A percentile compares a stretch with the other conserved stretches of the same genome.
phyloP scores from a whole-genome alignment of 1,284 basidiomycete genomes.

The Cryptococcus depauperatus region DNA sequence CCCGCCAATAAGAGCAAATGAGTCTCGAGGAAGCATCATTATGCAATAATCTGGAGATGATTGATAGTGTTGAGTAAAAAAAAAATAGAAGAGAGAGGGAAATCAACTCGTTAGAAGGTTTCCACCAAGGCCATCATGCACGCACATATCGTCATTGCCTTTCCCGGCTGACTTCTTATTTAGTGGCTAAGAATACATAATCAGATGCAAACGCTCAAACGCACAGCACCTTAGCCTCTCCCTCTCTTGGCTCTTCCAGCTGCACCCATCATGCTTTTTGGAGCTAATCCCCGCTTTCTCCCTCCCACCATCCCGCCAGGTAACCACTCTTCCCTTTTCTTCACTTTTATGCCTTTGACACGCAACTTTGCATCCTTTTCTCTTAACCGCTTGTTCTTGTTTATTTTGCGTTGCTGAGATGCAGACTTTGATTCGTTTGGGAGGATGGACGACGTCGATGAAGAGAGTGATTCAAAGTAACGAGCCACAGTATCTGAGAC shows the following conservation, averaged over 20 bases:
- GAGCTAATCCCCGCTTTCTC: background rate
- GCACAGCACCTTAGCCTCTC: background rate
- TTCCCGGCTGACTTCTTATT: too few species aligned
- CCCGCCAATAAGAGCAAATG: too few species aligned
- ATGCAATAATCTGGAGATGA: too few species aligned
- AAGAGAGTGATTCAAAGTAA: conserved; percentile 7
- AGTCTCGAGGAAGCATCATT: too few species aligned
- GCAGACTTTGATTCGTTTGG: background rate
- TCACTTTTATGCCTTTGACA: conserved; percentile 12
- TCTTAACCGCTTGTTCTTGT: conserved; percentile 10
- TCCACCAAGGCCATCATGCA: too few species aligned
- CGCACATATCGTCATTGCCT: too few species aligned
- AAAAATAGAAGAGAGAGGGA: too few species aligned
- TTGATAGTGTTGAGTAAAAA: too few species aligned
- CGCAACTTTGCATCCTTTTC: conserved; percentile 15
- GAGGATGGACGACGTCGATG: background rate
- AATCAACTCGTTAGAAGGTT: too few species aligned
- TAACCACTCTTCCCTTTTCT: conserved; percentile 1
- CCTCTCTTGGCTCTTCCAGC: background rate
- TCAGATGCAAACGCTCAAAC: too few species aligned
- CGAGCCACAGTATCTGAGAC: conserved; percentile 14
- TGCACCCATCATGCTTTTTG: background rate
- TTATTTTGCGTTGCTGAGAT: conserved; percentile 15
- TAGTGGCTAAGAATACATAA: too few species aligned
- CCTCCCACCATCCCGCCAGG: background rate